phyloP scores from a whole-genome alignment of 805 yeast genomes.

The Debaryomyces hansenii region DNA sequence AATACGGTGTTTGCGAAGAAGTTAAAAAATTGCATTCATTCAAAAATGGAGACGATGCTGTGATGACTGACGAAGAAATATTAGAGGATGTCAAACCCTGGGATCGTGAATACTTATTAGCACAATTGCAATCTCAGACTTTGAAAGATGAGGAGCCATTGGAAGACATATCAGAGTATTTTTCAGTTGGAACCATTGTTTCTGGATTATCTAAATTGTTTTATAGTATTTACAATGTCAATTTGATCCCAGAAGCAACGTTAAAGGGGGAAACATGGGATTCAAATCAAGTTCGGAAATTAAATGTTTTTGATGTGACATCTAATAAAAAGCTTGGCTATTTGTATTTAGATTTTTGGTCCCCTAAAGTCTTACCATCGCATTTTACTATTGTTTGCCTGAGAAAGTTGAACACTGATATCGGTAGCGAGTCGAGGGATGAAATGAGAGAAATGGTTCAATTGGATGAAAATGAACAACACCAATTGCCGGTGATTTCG shows the following conservation, averaged over 20 bases:
- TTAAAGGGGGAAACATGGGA: slow-evolving; percentile 84
- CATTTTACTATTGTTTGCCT: slow-evolving; percentile 96
- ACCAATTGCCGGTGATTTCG: slow-evolving; percentile 88
- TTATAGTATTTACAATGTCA: slow-evolving; percentile 70
- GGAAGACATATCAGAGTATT: slow-evolving; percentile 62
- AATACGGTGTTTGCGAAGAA: slow-evolving; percentile 56
- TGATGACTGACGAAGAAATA: slow-evolving; percentile 28
- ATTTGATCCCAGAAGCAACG: slow-evolving; percentile 65
- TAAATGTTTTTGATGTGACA: slow-evolving; percentile 67
- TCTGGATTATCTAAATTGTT: slow-evolving; percentile 78
- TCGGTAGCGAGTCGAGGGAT: slow-evolving; percentile 27
- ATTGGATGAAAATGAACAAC: slow-evolving; percentile 46
- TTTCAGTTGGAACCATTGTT: slow-evolving; percentile 83
- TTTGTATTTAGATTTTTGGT: slow-evolving; percentile 85
- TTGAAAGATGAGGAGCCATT: slow-evolving; percentile 30
- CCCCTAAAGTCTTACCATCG: slow-evolving; percentile 80
- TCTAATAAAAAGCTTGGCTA: slow-evolving; percentile 63
- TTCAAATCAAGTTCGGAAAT: slow-evolving; percentile 69
- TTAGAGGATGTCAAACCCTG: slow-evolving; percentile 68
- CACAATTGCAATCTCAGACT: slow-evolving; percentile 15
- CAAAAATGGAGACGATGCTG: slow-evolving; percentile 15
- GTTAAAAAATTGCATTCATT: slow-evolving; percentile 40
- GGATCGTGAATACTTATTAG: slow-evolving; percentile 76
- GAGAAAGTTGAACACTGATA: slow-evolving; percentile 63
- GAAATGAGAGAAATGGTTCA: slow-evolving; percentile 27